Conservation (phyloP, 306 rosid genomes). For the Sphenostylis stenocarpa region DNA sequence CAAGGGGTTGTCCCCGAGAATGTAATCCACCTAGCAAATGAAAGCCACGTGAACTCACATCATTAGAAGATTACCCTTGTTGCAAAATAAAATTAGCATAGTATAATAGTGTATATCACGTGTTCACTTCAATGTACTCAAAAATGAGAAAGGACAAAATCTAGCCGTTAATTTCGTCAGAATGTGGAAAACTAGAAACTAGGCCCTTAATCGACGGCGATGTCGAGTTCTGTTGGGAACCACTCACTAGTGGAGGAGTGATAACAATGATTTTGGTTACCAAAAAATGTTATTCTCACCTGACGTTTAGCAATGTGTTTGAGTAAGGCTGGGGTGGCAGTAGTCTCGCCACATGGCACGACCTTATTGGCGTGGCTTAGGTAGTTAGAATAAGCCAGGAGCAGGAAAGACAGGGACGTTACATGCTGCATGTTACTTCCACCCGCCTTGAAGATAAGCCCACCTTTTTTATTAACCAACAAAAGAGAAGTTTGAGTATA, state of each 20-base stretch:
- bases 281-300: slow-evolving; percentile 40
- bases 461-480: slow-evolving; percentile 55
- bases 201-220: slow-evolving; percentile 18
- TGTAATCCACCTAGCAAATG: slow-evolving; percentile 76
- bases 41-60: slow-evolving; percentile 29
- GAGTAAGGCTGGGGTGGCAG: slow-evolving; percentile 77
- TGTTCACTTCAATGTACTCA: background rate
- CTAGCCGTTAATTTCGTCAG: slow-evolving; percentile 63
- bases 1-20: slow-evolving; percentile 89
- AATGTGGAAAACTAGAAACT: slow-evolving; percentile 8
- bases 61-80: background rate
- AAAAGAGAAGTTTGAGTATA: slow-evolving; percentile 1
- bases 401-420: slow-evolving; percentile 84
- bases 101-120: background rate
- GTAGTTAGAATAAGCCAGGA: slow-evolving; percentile 81
- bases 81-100: background rate
- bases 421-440: slow-evolving; percentile 99
- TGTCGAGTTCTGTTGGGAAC: background rate
- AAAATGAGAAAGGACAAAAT: slow-evolving; percentile 36
- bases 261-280: background rate
- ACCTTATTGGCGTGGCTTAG: slow-evolving; percentile 83
- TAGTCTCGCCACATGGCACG: slow-evolving; percentile 80
- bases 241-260: background rate
- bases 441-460: slow-evolving; percentile 90
- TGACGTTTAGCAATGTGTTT: slow-evolving; percentile 73